Percentiles rank a stretch among this genome's conserved stretches.
Evolutionary conservation across 2,329 filamentous ascomycete species (phyloP).

Genomic region (Aspergillus melleus): DNA sequence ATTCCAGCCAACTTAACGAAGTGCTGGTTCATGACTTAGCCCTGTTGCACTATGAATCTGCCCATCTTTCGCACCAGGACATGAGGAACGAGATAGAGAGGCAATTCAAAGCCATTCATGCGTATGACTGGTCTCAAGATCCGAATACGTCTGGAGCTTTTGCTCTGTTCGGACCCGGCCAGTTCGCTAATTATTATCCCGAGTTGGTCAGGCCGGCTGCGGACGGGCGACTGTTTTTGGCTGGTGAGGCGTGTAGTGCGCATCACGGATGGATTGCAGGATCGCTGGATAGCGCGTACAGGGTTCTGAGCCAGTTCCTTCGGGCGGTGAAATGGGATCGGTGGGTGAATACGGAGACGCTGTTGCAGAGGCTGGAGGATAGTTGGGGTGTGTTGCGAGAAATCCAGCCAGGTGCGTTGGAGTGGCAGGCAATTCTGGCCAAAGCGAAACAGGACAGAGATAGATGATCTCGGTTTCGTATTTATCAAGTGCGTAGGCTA

Average conservation of each 20-base stretch:
- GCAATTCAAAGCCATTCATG: neutral
- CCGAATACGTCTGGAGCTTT: neutral
- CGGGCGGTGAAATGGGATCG: neutral
- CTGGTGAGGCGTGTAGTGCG: conserved; percentile 17
- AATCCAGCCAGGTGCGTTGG: neutral
- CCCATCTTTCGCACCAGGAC: neutral
- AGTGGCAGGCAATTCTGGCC: neutral
- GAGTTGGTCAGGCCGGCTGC: conserved; percentile 3
- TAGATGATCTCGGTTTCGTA: too few species aligned
- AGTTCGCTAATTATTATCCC: neutral
- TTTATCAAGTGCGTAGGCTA: too few species aligned
- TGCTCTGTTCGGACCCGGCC: neutral
- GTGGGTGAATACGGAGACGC: neutral
- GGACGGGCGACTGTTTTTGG: conserved; percentile 9
- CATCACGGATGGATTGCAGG: conserved; percentile 22
- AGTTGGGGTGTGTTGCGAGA: neutral
- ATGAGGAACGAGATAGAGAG: neutral
- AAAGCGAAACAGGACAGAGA: neutral
- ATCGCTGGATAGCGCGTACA: conserved; percentile 15
- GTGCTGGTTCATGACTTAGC: neutral
- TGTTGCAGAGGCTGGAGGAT: neutral
- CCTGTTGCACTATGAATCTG: neutral
- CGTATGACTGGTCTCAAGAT: neutral
- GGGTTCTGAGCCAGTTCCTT: neutral
- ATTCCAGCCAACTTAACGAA: neutral